Percentiles rank a stretch among this genome's conserved stretches.
These are phyloP conservation scores for Setomelanomma holmii DNA, from an alignment of 2,329 filamentous ascomycete species.

Conservation along the genomic window DNA sequence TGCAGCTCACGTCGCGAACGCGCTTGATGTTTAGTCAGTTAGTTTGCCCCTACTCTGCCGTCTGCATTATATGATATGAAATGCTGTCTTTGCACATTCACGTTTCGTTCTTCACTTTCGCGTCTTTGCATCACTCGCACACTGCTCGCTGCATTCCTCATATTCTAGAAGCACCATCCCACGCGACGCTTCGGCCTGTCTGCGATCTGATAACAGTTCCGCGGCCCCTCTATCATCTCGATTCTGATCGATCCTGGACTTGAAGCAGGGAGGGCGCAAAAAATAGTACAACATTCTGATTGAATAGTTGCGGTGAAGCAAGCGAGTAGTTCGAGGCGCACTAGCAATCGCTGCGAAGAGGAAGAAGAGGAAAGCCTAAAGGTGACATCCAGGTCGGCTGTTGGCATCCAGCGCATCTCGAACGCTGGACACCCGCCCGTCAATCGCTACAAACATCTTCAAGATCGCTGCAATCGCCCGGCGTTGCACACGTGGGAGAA, in stretches of 20 bases:
- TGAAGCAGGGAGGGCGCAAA: background rate
- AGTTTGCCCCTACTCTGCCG: background rate
- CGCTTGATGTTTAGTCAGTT: background rate
- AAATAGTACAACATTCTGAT: background rate
- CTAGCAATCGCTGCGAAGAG: background rate
- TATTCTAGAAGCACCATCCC: background rate
- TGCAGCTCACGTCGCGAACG: background rate
- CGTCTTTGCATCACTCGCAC: background rate
- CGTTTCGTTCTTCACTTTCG: background rate
- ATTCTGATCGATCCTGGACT: background rate
- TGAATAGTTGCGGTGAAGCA: background rate
- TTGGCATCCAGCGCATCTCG: background rate
- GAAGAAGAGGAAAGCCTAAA: background rate
- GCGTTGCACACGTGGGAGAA: slow-evolving; percentile 14
- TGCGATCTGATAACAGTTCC: background rate
- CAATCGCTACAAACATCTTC: slow-evolving; percentile 7
- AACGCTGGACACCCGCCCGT: background rate
- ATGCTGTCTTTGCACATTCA: background rate
- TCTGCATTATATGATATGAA: background rate
- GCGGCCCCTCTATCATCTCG: background rate
- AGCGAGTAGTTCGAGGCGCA: background rate
- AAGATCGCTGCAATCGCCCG: slow-evolving; percentile 6
- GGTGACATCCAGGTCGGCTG: background rate
- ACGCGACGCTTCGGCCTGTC: background rate
- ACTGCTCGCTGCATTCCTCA: background rate